Conservation (phyloP, 495 filamentous ascomycete genomes). For the Neurospora sp. region DNA sequence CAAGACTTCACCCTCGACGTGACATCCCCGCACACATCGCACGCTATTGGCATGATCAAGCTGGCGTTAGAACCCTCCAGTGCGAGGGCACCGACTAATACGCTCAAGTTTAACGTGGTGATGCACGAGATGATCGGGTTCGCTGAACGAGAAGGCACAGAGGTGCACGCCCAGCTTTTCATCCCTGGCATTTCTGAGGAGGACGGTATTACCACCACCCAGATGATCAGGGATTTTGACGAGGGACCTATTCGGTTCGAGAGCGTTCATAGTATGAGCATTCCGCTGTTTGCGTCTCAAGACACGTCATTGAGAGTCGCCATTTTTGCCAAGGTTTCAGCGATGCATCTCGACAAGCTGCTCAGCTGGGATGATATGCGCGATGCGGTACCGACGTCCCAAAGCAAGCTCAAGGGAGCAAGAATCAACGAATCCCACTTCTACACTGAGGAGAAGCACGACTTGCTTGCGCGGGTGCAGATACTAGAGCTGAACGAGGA, state of each 20-base stretch:
- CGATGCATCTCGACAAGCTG: constrained; percentile 94
- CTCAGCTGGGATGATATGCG: constrained; percentile 99
- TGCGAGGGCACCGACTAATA: constrained; percentile 83
- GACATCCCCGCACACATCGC: constrained; percentile 81
- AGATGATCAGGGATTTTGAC: constrained; percentile 90
- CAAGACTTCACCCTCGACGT: constrained; percentile 91
- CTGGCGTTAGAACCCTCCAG: constrained; percentile 89
- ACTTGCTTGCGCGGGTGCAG: constrained; percentile 79
- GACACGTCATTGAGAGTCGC: constrained; percentile 75
- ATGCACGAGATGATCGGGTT: constrained; percentile 98
- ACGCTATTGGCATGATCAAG: constrained; percentile 79
- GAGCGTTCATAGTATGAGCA: constrained; percentile 96
- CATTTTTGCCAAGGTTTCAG: constrained; percentile 82
- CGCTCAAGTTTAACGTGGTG: constrained; percentile 95
- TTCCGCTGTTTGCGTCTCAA: constrained; percentile 74
- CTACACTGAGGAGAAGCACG: constrained; percentile 85
- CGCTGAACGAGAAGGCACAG: constrained; percentile 88
- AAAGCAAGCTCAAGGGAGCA: constrained; percentile 53
- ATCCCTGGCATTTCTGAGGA: constrained; percentile 88
- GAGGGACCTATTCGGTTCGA: constrained; percentile 92
- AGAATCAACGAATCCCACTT: constrained; percentile 86
- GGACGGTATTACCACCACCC: constrained; percentile 85
- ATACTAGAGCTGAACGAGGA: constrained; percentile 84
- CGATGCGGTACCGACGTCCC: constrained; percentile 47
- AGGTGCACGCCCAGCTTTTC: constrained; percentile 93